phyloP scores from a whole-genome alignment of 768 basidiomycete genomes.

The button mushroom (Agaricus bisporus) region DNA sequence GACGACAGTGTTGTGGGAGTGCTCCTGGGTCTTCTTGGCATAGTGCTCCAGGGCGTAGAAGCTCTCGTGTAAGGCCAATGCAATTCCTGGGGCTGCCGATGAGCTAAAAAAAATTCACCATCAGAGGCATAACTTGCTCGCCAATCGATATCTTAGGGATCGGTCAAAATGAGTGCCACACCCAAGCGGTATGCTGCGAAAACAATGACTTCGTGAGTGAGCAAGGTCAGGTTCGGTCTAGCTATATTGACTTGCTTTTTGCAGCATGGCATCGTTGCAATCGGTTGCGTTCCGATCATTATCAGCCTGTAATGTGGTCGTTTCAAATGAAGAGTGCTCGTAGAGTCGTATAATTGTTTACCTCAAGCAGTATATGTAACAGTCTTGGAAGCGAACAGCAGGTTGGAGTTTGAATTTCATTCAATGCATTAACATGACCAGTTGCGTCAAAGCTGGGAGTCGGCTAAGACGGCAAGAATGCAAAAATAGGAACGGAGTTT shows the following conservation, averaged over 20 bases:
- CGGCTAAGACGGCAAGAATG: no score
- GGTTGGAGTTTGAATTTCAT: no score
- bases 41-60: conserved; percentile 21
- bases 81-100: neutral
- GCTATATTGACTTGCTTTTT: neutral
- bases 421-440: no score
- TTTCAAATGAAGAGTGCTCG: neutral
- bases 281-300: conserved; percentile 34
- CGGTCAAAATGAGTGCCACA: conserved; percentile 20
- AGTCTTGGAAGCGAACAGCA: no score
- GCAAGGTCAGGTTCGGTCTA: neutral
- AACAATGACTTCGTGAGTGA: conserved; percentile 24
- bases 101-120: neutral
- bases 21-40: conserved; percentile 20
- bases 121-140: conserved; percentile 24
- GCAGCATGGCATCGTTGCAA: conserved; percentile 27
- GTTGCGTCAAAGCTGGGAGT: no score
- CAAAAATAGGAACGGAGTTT: no score
- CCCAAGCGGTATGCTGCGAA: conserved; percentile 34
- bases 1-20: conserved; percentile 16
- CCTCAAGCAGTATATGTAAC: neutral
- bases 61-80: conserved; percentile 19
- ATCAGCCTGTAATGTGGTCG: conserved; percentile 16
- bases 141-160: conserved; percentile 22
- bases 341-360: neutral